A percentile compares a stretch with the other conserved stretches of the same genome.
Conservation (phyloP, 306 rosid species). For the Lupinus albus region DNA sequence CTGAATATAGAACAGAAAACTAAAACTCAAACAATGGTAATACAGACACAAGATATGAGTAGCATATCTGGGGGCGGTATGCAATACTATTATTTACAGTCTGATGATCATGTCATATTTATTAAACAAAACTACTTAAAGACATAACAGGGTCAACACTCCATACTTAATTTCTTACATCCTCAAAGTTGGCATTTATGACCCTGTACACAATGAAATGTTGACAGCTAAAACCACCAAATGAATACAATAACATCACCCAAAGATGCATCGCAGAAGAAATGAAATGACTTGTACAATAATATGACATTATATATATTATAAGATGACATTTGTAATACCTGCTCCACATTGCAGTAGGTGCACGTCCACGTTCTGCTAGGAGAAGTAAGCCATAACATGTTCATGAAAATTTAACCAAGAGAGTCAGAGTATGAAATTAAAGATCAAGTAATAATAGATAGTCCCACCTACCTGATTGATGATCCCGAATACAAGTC, state of each 20-base stretch:
- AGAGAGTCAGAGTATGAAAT: not conserved
- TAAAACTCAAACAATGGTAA: slow-evolving; percentile 21
- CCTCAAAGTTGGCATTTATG: slow-evolving; percentile 2
- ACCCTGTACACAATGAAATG: slow-evolving; percentile 29
- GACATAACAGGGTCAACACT: slow-evolving; percentile 19
- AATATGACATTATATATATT: slow-evolving; percentile 21
- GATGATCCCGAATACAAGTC: slow-evolving; percentile 74
- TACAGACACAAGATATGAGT: slow-evolving; percentile 5
- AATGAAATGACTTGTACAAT: slow-evolving; percentile 22
- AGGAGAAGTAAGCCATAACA: slow-evolving; percentile 45
- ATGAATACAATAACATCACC: slow-evolving; percentile 19
- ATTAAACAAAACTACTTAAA: slow-evolving; percentile 31
- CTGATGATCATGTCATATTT: slow-evolving; percentile 1
- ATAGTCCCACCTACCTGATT: slow-evolving; percentile 65
- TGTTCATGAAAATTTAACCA: slow-evolving; percentile 26
- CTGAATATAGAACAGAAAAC: slow-evolving; percentile 28
- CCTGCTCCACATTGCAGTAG: slow-evolving; percentile 92
- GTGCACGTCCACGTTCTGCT: slow-evolving; percentile 83
- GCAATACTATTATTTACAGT: not conserved
- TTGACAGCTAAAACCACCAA: slow-evolving; percentile 32
- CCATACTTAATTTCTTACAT: slow-evolving; percentile 18
- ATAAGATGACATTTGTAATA: slow-evolving; percentile 37
- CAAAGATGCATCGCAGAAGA: slow-evolving; percentile 37
- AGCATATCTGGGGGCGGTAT: not conserved
- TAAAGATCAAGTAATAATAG: not conserved